phyloP scores from a whole-genome alignment of 805 yeast genomes.

The Yamadazyma phyllophila region DNA sequence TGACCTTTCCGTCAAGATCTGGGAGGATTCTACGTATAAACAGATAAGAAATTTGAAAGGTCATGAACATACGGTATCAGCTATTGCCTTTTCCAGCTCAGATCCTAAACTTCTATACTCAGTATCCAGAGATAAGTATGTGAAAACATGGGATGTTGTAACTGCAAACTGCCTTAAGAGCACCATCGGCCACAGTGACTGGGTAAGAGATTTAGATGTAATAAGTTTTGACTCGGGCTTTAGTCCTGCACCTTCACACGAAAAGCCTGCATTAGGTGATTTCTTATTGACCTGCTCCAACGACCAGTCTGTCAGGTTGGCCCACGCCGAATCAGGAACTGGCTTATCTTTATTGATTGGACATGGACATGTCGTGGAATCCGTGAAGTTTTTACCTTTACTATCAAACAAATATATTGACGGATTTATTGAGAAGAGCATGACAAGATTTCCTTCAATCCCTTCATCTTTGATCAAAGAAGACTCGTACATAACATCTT shows the following conservation, averaged over 20 bases:
- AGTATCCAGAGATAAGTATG: conserved; percentile 61
- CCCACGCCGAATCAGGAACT: conserved; percentile 64
- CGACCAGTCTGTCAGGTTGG: conserved; percentile 69
- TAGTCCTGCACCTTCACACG: background rate
- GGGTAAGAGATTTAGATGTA: conserved; percentile 72
- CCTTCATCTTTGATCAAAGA: conserved; percentile 30
- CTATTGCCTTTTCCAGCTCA: conserved; percentile 49
- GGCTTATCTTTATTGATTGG: conserved; percentile 69
- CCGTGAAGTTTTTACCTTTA: conserved; percentile 62
- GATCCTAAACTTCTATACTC: conserved; percentile 52
- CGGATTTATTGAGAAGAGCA: conserved; percentile 33
- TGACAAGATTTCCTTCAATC: conserved; percentile 29
- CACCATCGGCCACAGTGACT: conserved; percentile 79
- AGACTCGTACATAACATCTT: conserved; percentile 22
- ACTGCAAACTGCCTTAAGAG: conserved; percentile 67
- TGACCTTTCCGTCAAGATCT: conserved; percentile 60
- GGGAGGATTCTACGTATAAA: conserved; percentile 58
- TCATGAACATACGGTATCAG: conserved; percentile 83
- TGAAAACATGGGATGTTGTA: conserved; percentile 63
- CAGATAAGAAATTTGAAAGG: conserved; percentile 68
- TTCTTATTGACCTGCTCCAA: conserved; percentile 72
- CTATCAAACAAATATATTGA: conserved; percentile 49
- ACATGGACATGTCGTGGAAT: conserved; percentile 82
- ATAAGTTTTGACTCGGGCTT: conserved; percentile 6
- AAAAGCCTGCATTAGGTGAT: conserved; percentile 39